Base-by-base conservation (phyloP, 805 yeast genomes). In the Nakazawaea siamensis region DNA sequence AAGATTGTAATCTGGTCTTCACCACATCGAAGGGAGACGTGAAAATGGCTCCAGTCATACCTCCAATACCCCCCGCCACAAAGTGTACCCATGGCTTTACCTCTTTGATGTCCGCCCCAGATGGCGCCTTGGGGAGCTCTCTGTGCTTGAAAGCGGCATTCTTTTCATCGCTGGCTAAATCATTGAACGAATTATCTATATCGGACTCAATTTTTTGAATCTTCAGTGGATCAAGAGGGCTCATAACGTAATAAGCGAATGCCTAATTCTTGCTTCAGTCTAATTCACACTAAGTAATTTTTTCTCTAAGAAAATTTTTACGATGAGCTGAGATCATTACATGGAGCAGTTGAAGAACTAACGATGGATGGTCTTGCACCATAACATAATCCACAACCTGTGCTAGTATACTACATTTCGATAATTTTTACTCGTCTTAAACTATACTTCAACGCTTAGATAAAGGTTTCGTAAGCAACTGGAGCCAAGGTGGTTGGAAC, bases 381-480 rank as follows among this genome's bases (percentile, higher is more conserved):
- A n/a, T n/a, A n/a, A n/a, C n/a, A n/a, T n/a, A n/a, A n/a, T n/a
- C n/a, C n/a, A n/a, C n/a, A n/a, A n/a, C n/a, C n/a, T n/a, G n/a
- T n/a, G n/a, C n/a, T n/a, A n/a, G n/a, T n/a, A n/a, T n/a, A n/a
- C n/a, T n/a, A n/a, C n/a, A n/a, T 21, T 11, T 21, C 24, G 11
- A 21, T 9, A 21, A 21, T 21, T 21, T 21, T 11, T 21, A 21
- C 24, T 9, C 8, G 11, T 21, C 10, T 9, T 21, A 11, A 21
- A 21, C 24, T 11, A 11, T 21, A 21, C 8, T 21, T 9, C 11
- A 21, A 31, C 35, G 43, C 52, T 82, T 87, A 92, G 75, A 92
- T 92, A 83, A 80, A 90, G 65, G 98, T 92, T 79, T 92, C 99
- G 83, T 92, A 92, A 65, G 98, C 82, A 74, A 86, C 88, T 71